Evolutionary conservation across 108 stramenopile species (phyloP), one percentile per base, ranked within the genome.

Genomic region (Cyclotella cryptica): DNA sequence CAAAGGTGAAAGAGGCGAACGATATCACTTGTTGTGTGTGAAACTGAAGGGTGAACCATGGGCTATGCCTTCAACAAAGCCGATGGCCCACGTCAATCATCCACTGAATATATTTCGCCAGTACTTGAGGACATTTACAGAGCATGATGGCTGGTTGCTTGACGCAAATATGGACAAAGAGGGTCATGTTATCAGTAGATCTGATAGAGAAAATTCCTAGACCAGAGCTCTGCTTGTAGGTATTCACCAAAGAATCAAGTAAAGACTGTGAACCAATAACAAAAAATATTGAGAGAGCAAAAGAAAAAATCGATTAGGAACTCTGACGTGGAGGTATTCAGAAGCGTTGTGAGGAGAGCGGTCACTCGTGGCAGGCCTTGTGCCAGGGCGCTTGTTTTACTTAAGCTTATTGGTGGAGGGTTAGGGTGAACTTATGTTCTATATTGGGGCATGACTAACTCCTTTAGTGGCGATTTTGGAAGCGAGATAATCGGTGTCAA

Each of bases 1-100:
- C 49, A 83, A 83, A 61, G 53, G 54, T 0, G 66, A 77, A 26
- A 53, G 26, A 0, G 77, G 77, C 0, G 46, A 30, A 9, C 40
- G 69, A 1, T 26, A 67, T 0, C 75, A 77, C 24, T 64, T 27
- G 44, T 27, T 0, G 30, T 74, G 17, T 51, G 62, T 15, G 35
- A 63, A 30, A 5, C 35, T 1, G 72, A 74, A 45, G 61, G 74
- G 0, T 11, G 42, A n/a, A 27, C 27, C 1, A 2, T 11, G 22
- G 74, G 74, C 0, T 64, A 64, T 15, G 64, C 65, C 2, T 75
- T 75, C 53, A 41, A 21, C 14, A 29, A 52, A 4, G 10, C 64
- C 4, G 42, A 55, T 49, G 65, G 62, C n/a, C 1, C 41, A n/a
- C 17, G 41, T 22, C 49, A 52, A 7, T 4, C 40, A 4, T 46